Percentiles rank a stretch among this genome's conserved stretches.
Conservation (phyloP, 768 basidiomycete genomes). For the Mrakia blollopis region DNA sequence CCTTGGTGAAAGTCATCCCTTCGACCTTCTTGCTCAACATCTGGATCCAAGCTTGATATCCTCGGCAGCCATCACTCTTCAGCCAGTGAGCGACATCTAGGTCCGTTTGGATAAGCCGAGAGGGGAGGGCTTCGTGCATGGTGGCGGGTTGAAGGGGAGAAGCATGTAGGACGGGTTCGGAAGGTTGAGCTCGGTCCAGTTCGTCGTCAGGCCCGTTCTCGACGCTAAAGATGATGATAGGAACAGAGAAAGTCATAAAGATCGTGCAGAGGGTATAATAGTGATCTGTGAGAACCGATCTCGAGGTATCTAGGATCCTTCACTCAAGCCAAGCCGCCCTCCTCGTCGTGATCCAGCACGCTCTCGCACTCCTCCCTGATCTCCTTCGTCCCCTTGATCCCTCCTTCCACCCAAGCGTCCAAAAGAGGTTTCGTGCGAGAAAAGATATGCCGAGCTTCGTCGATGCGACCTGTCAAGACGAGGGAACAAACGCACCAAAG, state of each 20-base stretch:
- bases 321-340: too few species aligned
- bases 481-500: neutral
- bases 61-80: slow-evolving; percentile 4
- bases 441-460: neutral
- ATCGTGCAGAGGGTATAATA: neutral
- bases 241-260: neutral
- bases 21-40: slow-evolving; percentile 8
- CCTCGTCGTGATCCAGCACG: neutral
- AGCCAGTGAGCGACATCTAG: slow-evolving; percentile 31
- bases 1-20: neutral
- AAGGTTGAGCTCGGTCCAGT: neutral
- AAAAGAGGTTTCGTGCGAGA: neutral
- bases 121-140: neutral
- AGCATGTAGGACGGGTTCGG: neutral
- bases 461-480: neutral
- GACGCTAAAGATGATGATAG: neutral
- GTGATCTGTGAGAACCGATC: too few species aligned
- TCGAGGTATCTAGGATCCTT: too few species aligned
- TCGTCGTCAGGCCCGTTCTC: neutral
- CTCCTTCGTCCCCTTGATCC: neutral
- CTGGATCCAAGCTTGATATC: slow-evolving; percentile 23
- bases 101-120: slow-evolving; percentile 26
- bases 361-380: neutral
- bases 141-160: neutral
- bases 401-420: neutral